phyloP scores from a whole-genome alignment of 2,329 filamentous ascomycete genomes.

The Colletotrichum sp. region DNA sequence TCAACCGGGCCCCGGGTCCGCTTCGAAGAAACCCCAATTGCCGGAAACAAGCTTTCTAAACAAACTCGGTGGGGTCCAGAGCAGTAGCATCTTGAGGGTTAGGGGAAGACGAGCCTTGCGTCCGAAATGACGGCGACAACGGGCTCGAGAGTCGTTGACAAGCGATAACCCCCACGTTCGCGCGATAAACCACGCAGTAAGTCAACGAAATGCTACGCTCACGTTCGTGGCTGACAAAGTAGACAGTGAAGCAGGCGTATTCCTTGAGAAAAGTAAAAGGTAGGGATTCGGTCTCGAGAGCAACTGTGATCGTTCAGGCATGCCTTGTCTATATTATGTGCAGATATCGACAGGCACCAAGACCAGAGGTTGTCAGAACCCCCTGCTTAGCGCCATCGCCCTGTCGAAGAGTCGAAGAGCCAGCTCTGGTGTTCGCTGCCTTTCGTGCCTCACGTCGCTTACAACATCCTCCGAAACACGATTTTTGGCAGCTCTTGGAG shows the following conservation, averaged over 20 bases:
- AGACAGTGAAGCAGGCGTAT: not conserved
- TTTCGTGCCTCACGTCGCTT: not conserved
- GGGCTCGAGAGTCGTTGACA: not conserved
- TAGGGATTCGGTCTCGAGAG: slow-evolving; percentile 2
- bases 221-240: not conserved
- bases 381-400: slow-evolving; percentile 20
- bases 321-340: slow-evolving; percentile 24
- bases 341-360: slow-evolving; percentile 23
- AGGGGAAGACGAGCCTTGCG: not conserved
- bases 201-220: not conserved
- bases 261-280: not conserved
- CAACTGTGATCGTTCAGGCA: slow-evolving; percentile 21
- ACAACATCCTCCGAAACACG: not conserved
- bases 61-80: not conserved
- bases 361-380: slow-evolving; percentile 7
- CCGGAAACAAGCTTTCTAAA: slow-evolving; percentile 12
- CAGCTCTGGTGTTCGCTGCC: not conserved
- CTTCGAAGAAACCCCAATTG: not conserved
- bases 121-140: not conserved
- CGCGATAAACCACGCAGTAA: not conserved
- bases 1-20: not conserved
- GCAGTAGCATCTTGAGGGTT: not conserved
- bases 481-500: not conserved
- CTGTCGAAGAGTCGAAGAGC: not conserved
- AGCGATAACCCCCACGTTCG: not conserved